Base-by-base conservation (phyloP, 176 grass and related monocot species). In the Leersia perrieri region DNA sequence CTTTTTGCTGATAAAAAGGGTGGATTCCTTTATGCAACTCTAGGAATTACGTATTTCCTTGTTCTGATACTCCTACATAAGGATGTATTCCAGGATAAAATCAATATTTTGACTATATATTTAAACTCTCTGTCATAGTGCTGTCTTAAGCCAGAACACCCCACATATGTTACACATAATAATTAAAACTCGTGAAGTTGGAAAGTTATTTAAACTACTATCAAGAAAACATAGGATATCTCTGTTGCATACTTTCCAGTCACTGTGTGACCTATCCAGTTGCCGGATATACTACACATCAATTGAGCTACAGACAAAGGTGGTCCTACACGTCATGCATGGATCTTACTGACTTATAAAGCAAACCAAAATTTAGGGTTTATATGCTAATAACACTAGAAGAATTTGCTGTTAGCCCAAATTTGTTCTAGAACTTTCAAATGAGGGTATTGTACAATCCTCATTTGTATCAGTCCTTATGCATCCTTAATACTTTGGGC, bases 211-310 rank as follows among this genome's bases (percentile, higher is more conserved):
- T 58, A 58, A 11, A 58, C 9, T 58, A 58, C 53, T 25, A 58
- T 58, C 9, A 25, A 23, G 2, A 23, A 58, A 58, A 58, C 22
- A 25, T 58, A 58, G 53, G n/a, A 25, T 58, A 4, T n/a, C 20
- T n/a, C 3, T 34, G 22, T 16, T 26, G 15, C 32, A 75, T 32
- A 40, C 15, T 80, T 80, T n/a, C 16, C 8, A 41, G 8, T 22
- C 29, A 45, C 15, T 2, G 18, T 4, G 3, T 22, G 26, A 29
- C 14, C 35, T 45, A 33, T 36, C 16, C 23, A 70, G 69, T 18
- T 81, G n/a, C 53, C 16, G 3, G 60, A 64, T 60, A 67, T 42
- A 35, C 10, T 78, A 70, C 33, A 74, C n/a, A n/a, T n/a, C n/a
- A n/a, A n/a, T n/a, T n/a, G n/a, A 57, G 22, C 22, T 60, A 9